phyloP scores from a whole-genome alignment of 2,329 filamentous ascomycete genomes.

The Claviceps pusilla region DNA sequence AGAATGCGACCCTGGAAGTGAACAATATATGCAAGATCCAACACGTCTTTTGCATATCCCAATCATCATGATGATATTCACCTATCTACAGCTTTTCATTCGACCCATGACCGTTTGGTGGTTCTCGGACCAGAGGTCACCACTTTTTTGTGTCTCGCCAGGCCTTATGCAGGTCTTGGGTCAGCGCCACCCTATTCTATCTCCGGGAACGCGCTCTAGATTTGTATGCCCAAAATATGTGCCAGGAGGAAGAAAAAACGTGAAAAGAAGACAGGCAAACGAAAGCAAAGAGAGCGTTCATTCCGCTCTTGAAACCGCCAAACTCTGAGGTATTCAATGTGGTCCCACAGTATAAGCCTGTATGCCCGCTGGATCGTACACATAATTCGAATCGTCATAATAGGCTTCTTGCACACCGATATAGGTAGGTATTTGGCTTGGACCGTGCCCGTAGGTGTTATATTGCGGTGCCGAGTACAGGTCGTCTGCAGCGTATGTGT shows the following conservation, averaged over 20 bases:
- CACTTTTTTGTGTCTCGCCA: not conserved
- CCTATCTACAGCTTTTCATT: not conserved
- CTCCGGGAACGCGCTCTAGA: not conserved
- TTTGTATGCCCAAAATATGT: not conserved
- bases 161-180: not conserved
- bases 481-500: conserved; percentile 23
- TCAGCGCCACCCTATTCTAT: not conserved
- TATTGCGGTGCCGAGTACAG: conserved; percentile 15
- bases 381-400: conserved; percentile 16
- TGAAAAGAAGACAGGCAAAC: not conserved
- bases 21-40: no score
- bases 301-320: not conserved
- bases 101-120: no score
- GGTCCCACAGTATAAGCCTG: not conserved
- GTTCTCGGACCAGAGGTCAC: no score
- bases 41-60: not conserved
- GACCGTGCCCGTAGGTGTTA: conserved; percentile 9
- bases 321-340: not conserved
- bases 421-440: conserved; percentile 18
- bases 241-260: not conserved
- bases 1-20: not conserved
- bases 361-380: conserved; percentile 10
- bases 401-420: conserved; percentile 20
- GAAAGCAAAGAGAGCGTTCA: not conserved
- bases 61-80: not conserved